These are phyloP conservation scores for Ambrosiella xylebori DNA, from an alignment of 2,329 filamentous ascomycete species.

Conservation along the genomic window DNA sequence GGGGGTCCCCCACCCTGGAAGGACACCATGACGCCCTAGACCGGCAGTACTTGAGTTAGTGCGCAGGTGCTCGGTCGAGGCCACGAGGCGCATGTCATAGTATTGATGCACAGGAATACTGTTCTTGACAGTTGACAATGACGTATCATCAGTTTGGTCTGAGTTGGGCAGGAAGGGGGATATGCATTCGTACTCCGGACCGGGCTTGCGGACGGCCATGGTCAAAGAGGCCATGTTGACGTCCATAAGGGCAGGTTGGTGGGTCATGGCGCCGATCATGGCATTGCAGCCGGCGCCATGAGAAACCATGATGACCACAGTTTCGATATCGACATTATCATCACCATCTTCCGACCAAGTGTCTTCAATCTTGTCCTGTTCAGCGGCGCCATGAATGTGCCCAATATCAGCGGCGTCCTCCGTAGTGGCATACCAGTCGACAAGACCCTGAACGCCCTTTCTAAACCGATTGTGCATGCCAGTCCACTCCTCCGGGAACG, in stretches of 20 bases:
- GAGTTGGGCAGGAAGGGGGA: slow-evolving; percentile 16
- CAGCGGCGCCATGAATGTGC: slow-evolving; percentile 20
- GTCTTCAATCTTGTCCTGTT: slow-evolving; percentile 18
- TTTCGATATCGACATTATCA: slow-evolving; percentile 49
- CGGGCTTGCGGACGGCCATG: slow-evolving; percentile 53
- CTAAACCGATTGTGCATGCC: slow-evolving; percentile 86
- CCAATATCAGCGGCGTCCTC: slow-evolving; percentile 35
- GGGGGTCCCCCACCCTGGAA: slow-evolving; percentile 7
- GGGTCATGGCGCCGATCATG: slow-evolving; percentile 76
- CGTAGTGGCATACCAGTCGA: slow-evolving; percentile 61
- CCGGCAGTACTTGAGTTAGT: slow-evolving; percentile 22
- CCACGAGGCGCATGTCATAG: slow-evolving; percentile 60
- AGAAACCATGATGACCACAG: slow-evolving; percentile 74
- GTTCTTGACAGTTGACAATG: slow-evolving; percentile 11
- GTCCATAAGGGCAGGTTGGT: slow-evolving; percentile 79
- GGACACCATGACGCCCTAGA: slow-evolving; percentile 18
- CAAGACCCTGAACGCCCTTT: slow-evolving; percentile 56
- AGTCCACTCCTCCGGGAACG: slow-evolving; percentile 87
- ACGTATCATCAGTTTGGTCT: slow-evolving; percentile 15
- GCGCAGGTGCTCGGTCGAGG: slow-evolving; percentile 56
- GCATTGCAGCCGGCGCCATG: slow-evolving; percentile 96
- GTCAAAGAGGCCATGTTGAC: slow-evolving; percentile 82
- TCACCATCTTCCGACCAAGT: slow-evolving; percentile 24
- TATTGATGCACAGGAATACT: slow-evolving; percentile 36
- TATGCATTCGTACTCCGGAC: slow-evolving; percentile 22